Percentiles rank a stretch among this genome's conserved stretches.
phyloP scores from a whole-genome alignment of 352 stramenopile genomes.

The Phytophthora sansomeana region DNA sequence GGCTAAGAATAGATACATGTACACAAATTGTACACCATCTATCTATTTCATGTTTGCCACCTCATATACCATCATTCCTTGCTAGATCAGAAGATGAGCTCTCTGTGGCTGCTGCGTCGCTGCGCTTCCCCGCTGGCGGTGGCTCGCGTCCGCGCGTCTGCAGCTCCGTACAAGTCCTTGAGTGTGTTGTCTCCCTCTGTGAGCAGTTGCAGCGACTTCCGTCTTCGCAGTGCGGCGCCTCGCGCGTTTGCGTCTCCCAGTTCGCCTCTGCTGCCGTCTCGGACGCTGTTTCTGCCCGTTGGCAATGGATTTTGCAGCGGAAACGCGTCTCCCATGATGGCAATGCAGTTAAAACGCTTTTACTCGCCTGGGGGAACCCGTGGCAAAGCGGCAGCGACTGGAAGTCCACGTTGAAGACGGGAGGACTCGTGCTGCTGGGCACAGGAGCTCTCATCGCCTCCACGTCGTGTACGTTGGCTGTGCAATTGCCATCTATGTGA shows the following conservation, averaged over 20 bases:
- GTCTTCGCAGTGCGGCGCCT: slow-evolving; percentile 2
- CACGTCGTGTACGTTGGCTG: slow-evolving; percentile 59
- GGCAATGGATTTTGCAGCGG: background rate
- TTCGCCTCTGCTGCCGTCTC: slow-evolving; percentile 13
- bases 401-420: slow-evolving; percentile 65
- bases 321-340: background rate
- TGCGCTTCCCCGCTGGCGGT: slow-evolving; percentile 18
- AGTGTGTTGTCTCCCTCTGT: slow-evolving; percentile 4
- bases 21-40: slow-evolving; percentile 8
- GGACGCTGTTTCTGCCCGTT: slow-evolving; percentile 13
- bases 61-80: background rate
- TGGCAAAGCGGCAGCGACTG: slow-evolving; percentile 57
- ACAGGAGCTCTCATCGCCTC: slow-evolving; percentile 64
- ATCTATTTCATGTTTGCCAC: slow-evolving; percentile 1
- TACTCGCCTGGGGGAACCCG: slow-evolving; percentile 48
- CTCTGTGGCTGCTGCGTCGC: slow-evolving; percentile 29
- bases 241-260: background rate
- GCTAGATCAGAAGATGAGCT: slow-evolving; percentile 25
- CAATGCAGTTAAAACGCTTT: slow-evolving; percentile 34
- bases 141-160: slow-evolving; percentile 8
- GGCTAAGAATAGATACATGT: slow-evolving; percentile 22
- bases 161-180: slow-evolving; percentile 4
- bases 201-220: slow-evolving; percentile 8
- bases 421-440: slow-evolving; percentile 66
- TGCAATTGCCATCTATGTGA: slow-evolving; percentile 3